Conservation (phyloP, 495 filamentous ascomycete genomes). For the Penicillium canescens region DNA sequence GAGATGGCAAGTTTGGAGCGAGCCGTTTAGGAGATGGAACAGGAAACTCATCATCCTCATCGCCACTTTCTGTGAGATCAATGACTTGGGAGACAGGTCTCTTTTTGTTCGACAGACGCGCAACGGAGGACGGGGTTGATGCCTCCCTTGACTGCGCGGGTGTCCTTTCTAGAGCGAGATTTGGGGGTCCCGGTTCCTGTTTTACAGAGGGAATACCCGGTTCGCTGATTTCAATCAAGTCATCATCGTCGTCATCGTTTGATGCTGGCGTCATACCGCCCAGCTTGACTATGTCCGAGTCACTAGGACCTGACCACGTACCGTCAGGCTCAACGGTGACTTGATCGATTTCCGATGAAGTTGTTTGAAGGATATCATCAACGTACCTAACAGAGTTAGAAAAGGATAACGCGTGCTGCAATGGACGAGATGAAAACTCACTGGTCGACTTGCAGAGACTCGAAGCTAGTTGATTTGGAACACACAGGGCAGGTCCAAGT, state of each 20-base stretch:
- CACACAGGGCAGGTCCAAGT: conserved; percentile 95
- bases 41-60: conserved; percentile 68
- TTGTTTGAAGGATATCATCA: conserved; percentile 75
- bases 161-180: conserved; percentile 45
- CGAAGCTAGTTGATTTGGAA: conserved; percentile 78
- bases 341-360: conserved; percentile 69
- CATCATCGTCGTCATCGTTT: conserved; percentile 68
- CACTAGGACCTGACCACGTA: conserved; percentile 61
- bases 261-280: conserved; percentile 40
- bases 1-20: conserved; percentile 20
- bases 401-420: not conserved
- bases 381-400: conserved; percentile 67
- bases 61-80: conserved; percentile 75
- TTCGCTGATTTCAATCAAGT: conserved; percentile 67
- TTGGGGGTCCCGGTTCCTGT: conserved; percentile 38
- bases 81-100: conserved; percentile 66
- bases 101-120: conserved; percentile 54
- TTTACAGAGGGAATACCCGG: conserved; percentile 47
- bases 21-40: conserved; percentile 56
- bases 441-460: conserved; percentile 83
- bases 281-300: conserved; percentile 32
- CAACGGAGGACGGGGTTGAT: conserved; percentile 49
- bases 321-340: conserved; percentile 90
- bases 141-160: conserved; percentile 56
- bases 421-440: conserved; percentile 41